These are phyloP conservation scores for Hygrophoropsis aurantiaca DNA, from an alignment of 768 basidiomycete species.

Conservation along the genomic window DNA sequence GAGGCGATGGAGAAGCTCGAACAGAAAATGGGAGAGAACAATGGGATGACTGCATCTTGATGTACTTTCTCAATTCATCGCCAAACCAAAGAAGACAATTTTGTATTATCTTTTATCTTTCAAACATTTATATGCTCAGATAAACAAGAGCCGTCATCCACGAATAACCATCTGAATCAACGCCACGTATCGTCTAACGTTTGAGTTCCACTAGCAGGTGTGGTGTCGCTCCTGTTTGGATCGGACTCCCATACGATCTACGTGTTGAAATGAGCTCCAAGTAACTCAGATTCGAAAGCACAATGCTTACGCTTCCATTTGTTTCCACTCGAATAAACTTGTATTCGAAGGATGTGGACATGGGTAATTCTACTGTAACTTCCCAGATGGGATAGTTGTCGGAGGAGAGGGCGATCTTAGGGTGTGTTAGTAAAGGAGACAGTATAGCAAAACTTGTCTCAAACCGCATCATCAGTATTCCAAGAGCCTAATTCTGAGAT, in stretches of 20 bases:
- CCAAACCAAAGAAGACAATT: too few species aligned
- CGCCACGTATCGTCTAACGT: slow-evolving; percentile 46
- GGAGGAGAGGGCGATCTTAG: slow-evolving; percentile 51
- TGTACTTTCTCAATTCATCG: too few species aligned
- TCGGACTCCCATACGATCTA: slow-evolving; percentile 64
- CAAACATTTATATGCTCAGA: too few species aligned
- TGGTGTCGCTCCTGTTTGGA: slow-evolving; percentile 52
- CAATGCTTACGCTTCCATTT: slow-evolving; percentile 45
- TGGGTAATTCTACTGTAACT: slow-evolving; percentile 48
- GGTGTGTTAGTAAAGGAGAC: background rate
- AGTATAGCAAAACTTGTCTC: slow-evolving; percentile 6
- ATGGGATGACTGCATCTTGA: too few species aligned
- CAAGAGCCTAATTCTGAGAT: slow-evolving; percentile 55
- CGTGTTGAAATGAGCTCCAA: background rate
- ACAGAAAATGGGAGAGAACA: too few species aligned
- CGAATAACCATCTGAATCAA: slow-evolving; percentile 25
- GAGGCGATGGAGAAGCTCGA: too few species aligned
- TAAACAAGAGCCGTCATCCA: too few species aligned
- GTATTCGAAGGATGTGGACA: slow-evolving; percentile 51
- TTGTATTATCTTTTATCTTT: too few species aligned
- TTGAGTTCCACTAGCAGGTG: slow-evolving; percentile 39
- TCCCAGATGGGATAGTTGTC: slow-evolving; percentile 56
- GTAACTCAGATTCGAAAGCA: background rate
- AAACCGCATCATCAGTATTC: slow-evolving; percentile 46
- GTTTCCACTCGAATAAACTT: slow-evolving; percentile 61